Evolutionary conservation across 1,284 basidiomycete species (phyloP).

Genomic region (Puccinia horiana): DNA sequence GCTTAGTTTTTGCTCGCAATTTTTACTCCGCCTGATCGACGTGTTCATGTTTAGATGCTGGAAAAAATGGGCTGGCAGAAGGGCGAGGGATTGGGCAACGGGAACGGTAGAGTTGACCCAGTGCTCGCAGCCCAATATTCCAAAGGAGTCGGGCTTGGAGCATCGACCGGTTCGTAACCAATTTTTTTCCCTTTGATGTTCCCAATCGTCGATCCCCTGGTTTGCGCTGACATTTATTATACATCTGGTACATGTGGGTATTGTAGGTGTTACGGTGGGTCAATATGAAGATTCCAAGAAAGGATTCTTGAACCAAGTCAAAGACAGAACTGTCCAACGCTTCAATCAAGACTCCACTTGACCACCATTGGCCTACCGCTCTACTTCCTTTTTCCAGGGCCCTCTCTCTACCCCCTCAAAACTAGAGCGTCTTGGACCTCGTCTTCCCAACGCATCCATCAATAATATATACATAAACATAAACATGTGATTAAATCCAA

Average conservation of each 20-base stretch:
- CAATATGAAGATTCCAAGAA: constrained; percentile 37
- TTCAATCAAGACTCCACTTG: constrained; percentile 32
- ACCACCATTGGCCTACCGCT: neutral
- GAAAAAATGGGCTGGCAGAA: constrained; percentile 73
- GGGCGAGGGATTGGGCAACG: constrained; percentile 79
- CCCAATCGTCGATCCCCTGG: neutral
- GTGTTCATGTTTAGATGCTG: neutral
- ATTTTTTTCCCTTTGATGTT: neutral
- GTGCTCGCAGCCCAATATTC: constrained; percentile 82
- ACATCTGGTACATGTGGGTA: too few species aligned
- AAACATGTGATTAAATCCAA: too few species aligned
- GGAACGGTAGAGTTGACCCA: constrained; percentile 80
- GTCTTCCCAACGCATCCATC: too few species aligned
- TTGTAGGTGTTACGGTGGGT: constrained; percentile 16
- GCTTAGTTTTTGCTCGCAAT: too few species aligned
- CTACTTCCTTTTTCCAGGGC: neutral
- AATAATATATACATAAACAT: too few species aligned
- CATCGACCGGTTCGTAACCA: constrained; percentile 68
- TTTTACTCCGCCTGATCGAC: constrained; percentile 56
- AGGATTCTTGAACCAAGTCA: constrained; percentile 38
- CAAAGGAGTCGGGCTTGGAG: constrained; percentile 79
- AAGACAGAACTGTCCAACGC: constrained; percentile 30
- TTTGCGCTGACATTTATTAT: too few species aligned
- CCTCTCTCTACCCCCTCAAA: neutral
- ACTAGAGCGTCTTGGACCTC: too few species aligned